Conservation (phyloP, 2,329 filamentous ascomycete genomes). For the Talaromyces islandicus region DNA sequence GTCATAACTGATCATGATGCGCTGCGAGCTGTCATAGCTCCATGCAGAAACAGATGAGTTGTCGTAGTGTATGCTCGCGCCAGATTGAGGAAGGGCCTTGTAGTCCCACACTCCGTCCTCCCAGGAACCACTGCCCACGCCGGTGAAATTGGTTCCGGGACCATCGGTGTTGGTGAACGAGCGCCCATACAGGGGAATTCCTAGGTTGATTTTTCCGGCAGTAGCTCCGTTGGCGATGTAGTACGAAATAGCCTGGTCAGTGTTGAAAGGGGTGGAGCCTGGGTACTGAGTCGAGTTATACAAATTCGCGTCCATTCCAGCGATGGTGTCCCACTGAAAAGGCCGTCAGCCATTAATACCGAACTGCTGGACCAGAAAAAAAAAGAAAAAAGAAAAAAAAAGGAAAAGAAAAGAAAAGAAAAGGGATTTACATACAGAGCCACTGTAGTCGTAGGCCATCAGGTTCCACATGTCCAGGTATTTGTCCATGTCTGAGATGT, state of each 20-base stretch:
- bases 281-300: slow-evolving; percentile 55
- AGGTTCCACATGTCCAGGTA: slow-evolving; percentile 49
- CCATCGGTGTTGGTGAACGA: slow-evolving; percentile 76
- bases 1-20: slow-evolving; percentile 67
- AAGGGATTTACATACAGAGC: neutral
- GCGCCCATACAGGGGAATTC: slow-evolving; percentile 89
- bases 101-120: slow-evolving; percentile 77
- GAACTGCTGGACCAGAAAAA: neutral
- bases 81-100: slow-evolving; percentile 70
- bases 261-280: slow-evolving; percentile 70
- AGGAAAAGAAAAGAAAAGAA: no score
- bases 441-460: slow-evolving; percentile 76
- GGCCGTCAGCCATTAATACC: neutral
- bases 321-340: slow-evolving; percentile 7
- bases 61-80: slow-evolving; percentile 58
- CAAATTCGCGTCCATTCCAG: slow-evolving; percentile 56
- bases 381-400: no score
- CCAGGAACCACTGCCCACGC: slow-evolving; percentile 62
- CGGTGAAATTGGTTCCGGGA: slow-evolving; percentile 61
- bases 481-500: slow-evolving; percentile 40
- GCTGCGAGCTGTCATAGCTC: slow-evolving; percentile 57
- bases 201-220: slow-evolving; percentile 70
- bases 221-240: slow-evolving; percentile 63
- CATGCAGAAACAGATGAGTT: slow-evolving; percentile 56
- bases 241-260: slow-evolving; percentile 61